Evolutionary conservation across 2,329 filamentous ascomycete species (phyloP).

Genomic region (Scedosporium dehoogii): DNA sequence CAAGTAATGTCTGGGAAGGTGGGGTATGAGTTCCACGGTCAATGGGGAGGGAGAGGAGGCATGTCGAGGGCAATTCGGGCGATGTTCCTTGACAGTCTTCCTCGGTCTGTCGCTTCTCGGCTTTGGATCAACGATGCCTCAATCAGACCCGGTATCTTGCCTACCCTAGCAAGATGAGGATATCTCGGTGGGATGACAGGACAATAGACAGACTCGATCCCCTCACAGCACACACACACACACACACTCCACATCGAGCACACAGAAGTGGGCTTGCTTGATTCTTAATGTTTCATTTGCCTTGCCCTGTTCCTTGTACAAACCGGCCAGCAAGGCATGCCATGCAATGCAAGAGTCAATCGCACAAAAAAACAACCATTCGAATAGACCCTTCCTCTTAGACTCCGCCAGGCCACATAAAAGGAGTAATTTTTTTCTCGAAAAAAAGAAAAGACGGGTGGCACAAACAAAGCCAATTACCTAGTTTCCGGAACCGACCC

Average conservation of each 20-base stretch:
- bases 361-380: background rate
- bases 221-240: too few relatives aligned
- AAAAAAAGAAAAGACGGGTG: background rate
- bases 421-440: background rate
- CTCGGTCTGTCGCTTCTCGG: too few relatives aligned
- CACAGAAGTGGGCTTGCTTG: background rate
- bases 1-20: too few relatives aligned
- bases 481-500: background rate
- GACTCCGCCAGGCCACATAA: constrained; percentile 2
- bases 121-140: too few relatives aligned
- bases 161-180: too few relatives aligned
- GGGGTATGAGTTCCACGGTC: too few relatives aligned
- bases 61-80: too few relatives aligned
- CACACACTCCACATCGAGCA: background rate
- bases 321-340: constrained; percentile 4
- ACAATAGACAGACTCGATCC: too few relatives aligned
- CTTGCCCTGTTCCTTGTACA: constrained; percentile 6
- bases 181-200: too few relatives aligned
- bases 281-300: constrained; percentile 4
- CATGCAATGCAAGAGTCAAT: constrained; percentile 6
- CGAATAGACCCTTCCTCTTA: constrained; percentile 1
- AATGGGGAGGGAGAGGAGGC: too few relatives aligned
- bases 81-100: too few relatives aligned
- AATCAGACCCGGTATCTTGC: too few relatives aligned
- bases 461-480: background rate